Percentiles rank a stretch among this genome's conserved stretches.
Conservation (phyloP, 73 alveolate species). For the Paramecium caudatum region DNA sequence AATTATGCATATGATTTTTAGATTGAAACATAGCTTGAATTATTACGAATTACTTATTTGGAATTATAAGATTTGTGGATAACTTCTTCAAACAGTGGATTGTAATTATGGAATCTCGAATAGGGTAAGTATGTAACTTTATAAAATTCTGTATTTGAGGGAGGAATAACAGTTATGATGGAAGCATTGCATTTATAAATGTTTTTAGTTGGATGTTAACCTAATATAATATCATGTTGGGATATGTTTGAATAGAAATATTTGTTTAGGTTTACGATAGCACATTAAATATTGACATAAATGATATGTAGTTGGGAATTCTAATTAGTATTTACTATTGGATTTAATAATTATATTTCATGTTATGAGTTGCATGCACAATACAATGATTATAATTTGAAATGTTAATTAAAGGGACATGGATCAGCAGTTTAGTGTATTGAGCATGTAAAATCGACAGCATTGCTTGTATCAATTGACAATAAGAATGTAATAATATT, state of each 20-base stretch:
- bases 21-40: conserved; percentile 10
- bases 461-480: conserved; percentile 27
- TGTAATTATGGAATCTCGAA: conserved; percentile 53
- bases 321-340: conserved; percentile 36
- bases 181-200: neutral
- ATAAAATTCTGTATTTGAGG: conserved; percentile 8
- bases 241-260: conserved; percentile 53
- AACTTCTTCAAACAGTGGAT: neutral
- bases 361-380: conserved; percentile 42
- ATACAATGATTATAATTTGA: conserved; percentile 49
- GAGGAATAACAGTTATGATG: neutral
- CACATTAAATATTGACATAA: conserved; percentile 13
- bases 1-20: conserved; percentile 2
- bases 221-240: conserved; percentile 26
- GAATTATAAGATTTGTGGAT: conserved; percentile 57
- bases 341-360: conserved; percentile 44
- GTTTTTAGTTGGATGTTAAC: neutral
- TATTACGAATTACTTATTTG: neutral
- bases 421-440: conserved; percentile 32
- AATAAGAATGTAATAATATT: conserved; percentile 41
- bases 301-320: neutral
- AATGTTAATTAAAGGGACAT: conserved; percentile 21
- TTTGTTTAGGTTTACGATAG: conserved; percentile 10
- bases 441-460: neutral
- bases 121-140: neutral